A percentile compares a stretch with the other conserved stretches of the same genome.
phyloP scores from a whole-genome alignment of 768 basidiomycete species.

The Butyriboletus loyo region DNA sequence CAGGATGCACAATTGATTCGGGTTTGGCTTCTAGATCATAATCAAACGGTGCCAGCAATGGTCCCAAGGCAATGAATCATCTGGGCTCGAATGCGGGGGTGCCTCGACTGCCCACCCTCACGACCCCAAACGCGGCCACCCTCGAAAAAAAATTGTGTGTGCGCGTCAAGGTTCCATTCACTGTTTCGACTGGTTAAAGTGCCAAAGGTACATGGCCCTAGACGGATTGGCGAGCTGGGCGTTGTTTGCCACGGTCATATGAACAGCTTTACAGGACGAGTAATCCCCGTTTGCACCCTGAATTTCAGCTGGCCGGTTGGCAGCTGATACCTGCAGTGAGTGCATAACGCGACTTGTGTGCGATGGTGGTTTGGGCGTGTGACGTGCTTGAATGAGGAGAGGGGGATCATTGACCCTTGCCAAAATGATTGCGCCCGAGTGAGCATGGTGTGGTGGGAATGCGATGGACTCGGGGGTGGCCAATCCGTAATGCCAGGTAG shows the following conservation, averaged over 20 bases:
- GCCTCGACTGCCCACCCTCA: neutral
- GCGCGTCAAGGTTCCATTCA: neutral
- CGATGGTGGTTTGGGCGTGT: constrained; percentile 12
- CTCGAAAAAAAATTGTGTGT: neutral
- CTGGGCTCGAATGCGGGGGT: neutral
- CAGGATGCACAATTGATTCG: constrained; percentile 1
- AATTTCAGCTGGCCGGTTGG: constrained; percentile 20
- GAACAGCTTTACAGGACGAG: constrained; percentile 21
- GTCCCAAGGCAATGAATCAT: neutral
- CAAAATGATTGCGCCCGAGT: constrained; percentile 20
- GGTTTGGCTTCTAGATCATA: constrained; percentile 2
- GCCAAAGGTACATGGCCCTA: neutral
- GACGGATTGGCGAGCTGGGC: constrained; percentile 1
- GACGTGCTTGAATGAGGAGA: constrained; percentile 12
- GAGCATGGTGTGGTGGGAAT: constrained; percentile 15
- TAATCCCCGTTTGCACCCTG: constrained; percentile 34
- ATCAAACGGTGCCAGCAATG: constrained; percentile 3
- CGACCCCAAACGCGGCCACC: too few relatives aligned
- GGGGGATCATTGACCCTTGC: constrained; percentile 13
- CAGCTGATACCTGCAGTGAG: constrained; percentile 10
- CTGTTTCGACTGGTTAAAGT: neutral
- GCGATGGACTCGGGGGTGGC: constrained; percentile 14
- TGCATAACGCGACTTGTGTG: constrained; percentile 12
- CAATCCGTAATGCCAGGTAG: neutral
- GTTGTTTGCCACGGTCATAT: constrained; percentile 19